Conservation (phyloP, 140 eudicot species). For the Flaveria floridana region DNA sequence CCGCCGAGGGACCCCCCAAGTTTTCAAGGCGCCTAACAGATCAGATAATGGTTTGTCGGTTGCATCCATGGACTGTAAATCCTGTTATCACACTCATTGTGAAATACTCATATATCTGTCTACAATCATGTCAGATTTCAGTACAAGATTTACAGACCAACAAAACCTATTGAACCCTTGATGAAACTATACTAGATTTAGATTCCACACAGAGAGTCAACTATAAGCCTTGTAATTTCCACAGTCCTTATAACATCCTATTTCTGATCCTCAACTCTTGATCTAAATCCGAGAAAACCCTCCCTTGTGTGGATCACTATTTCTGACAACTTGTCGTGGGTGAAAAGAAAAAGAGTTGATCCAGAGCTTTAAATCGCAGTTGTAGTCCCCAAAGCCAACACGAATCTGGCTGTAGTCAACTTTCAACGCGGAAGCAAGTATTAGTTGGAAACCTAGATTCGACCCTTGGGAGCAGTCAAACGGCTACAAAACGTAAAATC, state of each 20-base stretch:
- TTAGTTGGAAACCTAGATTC: constrained; percentile 17
- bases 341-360: too few species aligned
- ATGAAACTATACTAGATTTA: background rate
- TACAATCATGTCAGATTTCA: constrained; percentile 38
- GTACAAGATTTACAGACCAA: background rate
- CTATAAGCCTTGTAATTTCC: background rate
- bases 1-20: constrained; percentile 80
- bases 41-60: constrained; percentile 53
- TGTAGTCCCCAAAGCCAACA: constrained; percentile 17
- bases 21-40: constrained; percentile 55
- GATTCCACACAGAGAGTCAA: background rate
- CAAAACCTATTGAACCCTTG: background rate
- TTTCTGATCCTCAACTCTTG: background rate
- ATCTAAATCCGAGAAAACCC: background rate
- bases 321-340: background rate
- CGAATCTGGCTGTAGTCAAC: constrained; percentile 26
- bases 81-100: constrained; percentile 56
- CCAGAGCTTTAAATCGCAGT: background rate
- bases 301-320: background rate
- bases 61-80: constrained; percentile 57
- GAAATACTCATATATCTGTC: constrained; percentile 59
- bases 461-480: constrained; percentile 11
- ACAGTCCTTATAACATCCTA: too few species aligned
- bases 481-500: constrained; percentile 1
- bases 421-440: constrained; percentile 17